phyloP scores from a whole-genome alignment of 2,329 filamentous ascomycete species.

The Taxawa tesnikishii region DNA sequence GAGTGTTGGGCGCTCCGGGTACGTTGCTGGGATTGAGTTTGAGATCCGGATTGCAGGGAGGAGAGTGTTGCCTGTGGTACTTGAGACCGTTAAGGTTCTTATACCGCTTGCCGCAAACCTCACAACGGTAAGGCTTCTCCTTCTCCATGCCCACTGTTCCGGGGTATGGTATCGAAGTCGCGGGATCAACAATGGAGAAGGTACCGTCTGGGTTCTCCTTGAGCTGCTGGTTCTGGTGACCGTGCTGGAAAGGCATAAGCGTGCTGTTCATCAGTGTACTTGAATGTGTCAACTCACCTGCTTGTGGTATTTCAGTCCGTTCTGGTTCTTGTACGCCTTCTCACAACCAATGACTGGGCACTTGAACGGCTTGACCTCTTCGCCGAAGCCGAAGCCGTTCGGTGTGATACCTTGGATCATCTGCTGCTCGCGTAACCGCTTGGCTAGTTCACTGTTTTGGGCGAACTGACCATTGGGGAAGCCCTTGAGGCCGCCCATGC shows the following conservation, averaged over 20 bases:
- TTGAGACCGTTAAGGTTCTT: slow-evolving; percentile 98
- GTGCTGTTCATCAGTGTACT: slow-evolving; percentile 14
- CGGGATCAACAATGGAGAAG: slow-evolving; percentile 94
- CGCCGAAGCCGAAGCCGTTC: slow-evolving; percentile 45
- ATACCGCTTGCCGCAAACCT: slow-evolving; percentile 94
- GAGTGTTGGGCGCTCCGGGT: slow-evolving; percentile 21
- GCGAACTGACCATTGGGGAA: slow-evolving; percentile 50
- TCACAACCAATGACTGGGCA: slow-evolving; percentile 97
- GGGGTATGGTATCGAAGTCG: slow-evolving; percentile 86
- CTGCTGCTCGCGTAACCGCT: slow-evolving; percentile 52
- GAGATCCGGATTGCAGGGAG: slow-evolving; percentile 79
- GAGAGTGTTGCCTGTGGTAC: slow-evolving; percentile 66
- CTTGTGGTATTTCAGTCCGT: slow-evolving; percentile 86
- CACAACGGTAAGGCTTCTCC: slow-evolving; percentile 96
- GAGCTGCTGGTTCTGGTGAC: slow-evolving; percentile 90
- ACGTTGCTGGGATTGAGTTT: slow-evolving; percentile 32
- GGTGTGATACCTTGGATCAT: slow-evolving; percentile 41
- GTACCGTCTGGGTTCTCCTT: slow-evolving; percentile 96
- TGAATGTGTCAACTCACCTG: slow-evolving; percentile 36
- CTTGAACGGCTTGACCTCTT: slow-evolving; percentile 95
- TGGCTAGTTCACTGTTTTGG: slow-evolving; percentile 62
- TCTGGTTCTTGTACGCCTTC: slow-evolving; percentile 99
- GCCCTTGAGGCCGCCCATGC: slow-evolving; percentile 33
- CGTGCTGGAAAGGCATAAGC: slow-evolving; percentile 43
- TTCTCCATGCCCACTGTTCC: slow-evolving; percentile 99